Evolutionary conservation across 768 basidiomycete species (phyloP), one percentile per base, ranked within the genome.

Genomic region (Mycena floridula): DNA sequence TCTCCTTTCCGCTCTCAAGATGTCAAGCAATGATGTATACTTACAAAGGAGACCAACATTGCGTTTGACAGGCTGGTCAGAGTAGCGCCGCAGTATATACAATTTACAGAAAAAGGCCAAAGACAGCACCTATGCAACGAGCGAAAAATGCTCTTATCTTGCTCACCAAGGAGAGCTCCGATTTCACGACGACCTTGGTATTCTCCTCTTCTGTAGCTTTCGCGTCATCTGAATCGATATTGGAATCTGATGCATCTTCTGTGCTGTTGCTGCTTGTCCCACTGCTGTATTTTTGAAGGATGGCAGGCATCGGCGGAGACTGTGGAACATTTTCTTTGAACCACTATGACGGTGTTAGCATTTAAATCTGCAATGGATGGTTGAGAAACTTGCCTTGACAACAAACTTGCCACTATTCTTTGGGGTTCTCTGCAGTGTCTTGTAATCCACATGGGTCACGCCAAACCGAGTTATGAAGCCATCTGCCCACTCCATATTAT

Each of bases 401-500:
- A 83, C 55, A 62, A 80, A 79, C 47, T 68, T 69, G 24, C 73
- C 77, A 12, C 77, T 82, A 13, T 73, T 75, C 54, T 85, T 85
- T 13, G 81, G 81, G 54, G 72, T 74, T 16, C 82, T 69, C 62
- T 78, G 68, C 61, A 81, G 83, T 4, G 82, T 84, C 44, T 73
- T 63, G 59, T 81, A 85, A 63, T 85, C 78, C 42, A 86, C 81
- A 53, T 85, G 82, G 20, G 80, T 84, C 44, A 82, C 70, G 44
- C 82, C 82, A 54, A 86, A 86, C 5, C 83, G 77, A 6, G 81
- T 82, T 26, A 57, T 58, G 51, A 82, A 82, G 22, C 83, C 80
- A 47, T 85, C 82, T n/a, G 81, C 79, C 79, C 83, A 83, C 61
- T 85, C 82, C 49, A 85, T 82, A 61, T 84, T 84, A 54, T 84